These are phyloP conservation scores for Suillus tomentosus DNA, from an alignment of 768 basidiomycete genomes.

Conservation along the genomic window DNA sequence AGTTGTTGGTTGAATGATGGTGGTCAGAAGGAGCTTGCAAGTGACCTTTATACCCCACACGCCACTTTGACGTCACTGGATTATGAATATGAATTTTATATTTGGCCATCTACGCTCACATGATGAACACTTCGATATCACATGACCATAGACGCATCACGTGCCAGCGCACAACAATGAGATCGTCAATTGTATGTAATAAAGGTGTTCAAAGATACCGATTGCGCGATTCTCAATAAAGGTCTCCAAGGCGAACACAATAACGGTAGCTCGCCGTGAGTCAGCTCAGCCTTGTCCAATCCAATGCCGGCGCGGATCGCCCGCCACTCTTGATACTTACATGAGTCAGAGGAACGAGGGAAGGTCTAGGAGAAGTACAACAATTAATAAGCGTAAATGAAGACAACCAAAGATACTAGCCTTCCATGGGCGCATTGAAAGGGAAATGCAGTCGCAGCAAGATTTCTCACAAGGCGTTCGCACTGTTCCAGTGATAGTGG, in stretches of 20 bases:
- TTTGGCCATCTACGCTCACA: no score
- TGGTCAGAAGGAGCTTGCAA: background rate
- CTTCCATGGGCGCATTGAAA: constrained; percentile 98
- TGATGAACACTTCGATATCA: constrained; percentile 26
- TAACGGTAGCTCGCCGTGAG: background rate
- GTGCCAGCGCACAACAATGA: background rate
- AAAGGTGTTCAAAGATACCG: constrained; percentile 3
- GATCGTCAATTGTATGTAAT: constrained; percentile 7
- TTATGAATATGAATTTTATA: background rate
- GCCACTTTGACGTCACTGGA: constrained; percentile 15
- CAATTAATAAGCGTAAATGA: background rate
- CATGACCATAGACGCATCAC: constrained; percentile 22
- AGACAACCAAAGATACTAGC: constrained; percentile 36
- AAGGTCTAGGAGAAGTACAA: constrained; percentile 43
- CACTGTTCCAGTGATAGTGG: constrained; percentile 68
- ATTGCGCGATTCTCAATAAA: background rate
- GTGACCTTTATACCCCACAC: constrained; percentile 11
- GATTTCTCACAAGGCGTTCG: constrained; percentile 60
- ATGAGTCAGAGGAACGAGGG: constrained; percentile 50
- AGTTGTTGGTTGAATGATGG: constrained; percentile 3
- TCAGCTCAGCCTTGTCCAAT: constrained; percentile 25
- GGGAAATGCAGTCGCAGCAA: constrained; percentile 77
- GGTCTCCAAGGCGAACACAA: background rate
- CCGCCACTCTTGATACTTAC: constrained; percentile 23
- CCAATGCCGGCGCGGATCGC: constrained; percentile 17